phyloP scores from a whole-genome alignment of 192 early-diverging fungal genomes.

The Linnemannia elongata region DNA sequence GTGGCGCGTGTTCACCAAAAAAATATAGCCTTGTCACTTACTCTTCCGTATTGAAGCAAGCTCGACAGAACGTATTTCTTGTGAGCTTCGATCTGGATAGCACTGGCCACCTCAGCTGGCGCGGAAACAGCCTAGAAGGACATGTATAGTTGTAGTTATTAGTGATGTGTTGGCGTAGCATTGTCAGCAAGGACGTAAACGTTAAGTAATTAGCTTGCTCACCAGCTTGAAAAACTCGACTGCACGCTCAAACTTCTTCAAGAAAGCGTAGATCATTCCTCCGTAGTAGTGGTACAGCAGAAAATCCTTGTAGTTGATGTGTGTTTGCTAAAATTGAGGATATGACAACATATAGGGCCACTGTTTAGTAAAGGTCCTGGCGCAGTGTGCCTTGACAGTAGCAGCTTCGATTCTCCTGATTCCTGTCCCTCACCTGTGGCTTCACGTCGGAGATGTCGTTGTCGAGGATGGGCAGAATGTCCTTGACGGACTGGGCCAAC shows the following conservation, averaged over 20 bases:
- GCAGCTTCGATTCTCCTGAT: not conserved
- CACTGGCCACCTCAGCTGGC: slow-evolving; percentile 71
- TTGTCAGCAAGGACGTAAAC: not conserved
- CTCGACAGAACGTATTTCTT: slow-evolving; percentile 77
- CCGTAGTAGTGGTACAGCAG: slow-evolving; percentile 87
- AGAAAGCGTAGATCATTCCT: slow-evolving; percentile 76
- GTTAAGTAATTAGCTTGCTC: slow-evolving; percentile 12
- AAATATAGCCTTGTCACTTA: slow-evolving; percentile 20
- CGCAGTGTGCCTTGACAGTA: not conserved
- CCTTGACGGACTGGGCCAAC: slow-evolving; percentile 63
- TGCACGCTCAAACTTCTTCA: slow-evolving; percentile 75
- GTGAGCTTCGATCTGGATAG: slow-evolving; percentile 83
- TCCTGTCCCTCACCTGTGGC: slow-evolving; percentile 42
- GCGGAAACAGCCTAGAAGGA: slow-evolving; percentile 68
- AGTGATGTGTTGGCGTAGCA: not conserved
- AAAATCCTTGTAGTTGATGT: slow-evolving; percentile 65
- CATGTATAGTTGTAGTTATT: not conserved
- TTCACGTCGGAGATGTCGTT: slow-evolving; percentile 66
- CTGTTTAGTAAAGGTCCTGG: not conserved
- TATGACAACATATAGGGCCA: not conserved
- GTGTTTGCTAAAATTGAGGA: slow-evolving; percentile 40
- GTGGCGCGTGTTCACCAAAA: not conserved
- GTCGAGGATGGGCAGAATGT: slow-evolving; percentile 63
- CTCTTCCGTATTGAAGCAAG: slow-evolving; percentile 70
- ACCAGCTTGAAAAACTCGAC: slow-evolving; percentile 71